phyloP scores from a whole-genome alignment of 306 rosid genomes.

The Pyrus betulifolia region DNA sequence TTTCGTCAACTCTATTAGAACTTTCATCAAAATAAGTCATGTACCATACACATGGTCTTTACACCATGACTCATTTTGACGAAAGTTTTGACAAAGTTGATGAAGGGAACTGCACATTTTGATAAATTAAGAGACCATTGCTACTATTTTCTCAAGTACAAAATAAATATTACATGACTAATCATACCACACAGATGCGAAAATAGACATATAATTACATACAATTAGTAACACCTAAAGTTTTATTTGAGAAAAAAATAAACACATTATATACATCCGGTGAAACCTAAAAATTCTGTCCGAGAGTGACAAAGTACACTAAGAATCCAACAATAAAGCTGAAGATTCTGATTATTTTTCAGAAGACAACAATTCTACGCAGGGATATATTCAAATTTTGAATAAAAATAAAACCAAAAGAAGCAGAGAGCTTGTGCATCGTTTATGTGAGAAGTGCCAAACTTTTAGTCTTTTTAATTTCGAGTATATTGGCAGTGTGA shows the following conservation, averaged over 20 bases:
- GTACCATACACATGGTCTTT: too few species aligned
- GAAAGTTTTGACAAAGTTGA: too few species aligned
- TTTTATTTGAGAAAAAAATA: too few species aligned
- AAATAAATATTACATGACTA: too few species aligned
- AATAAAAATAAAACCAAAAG: background rate
- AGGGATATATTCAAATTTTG: conserved; percentile 3
- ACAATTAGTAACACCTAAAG: background rate
- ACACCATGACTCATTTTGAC: too few species aligned
- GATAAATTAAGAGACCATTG: too few species aligned
- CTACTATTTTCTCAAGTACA: too few species aligned
- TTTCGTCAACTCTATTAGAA: too few species aligned
- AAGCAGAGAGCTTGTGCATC: background rate
- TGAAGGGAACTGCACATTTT: too few species aligned
- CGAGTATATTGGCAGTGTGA: background rate
- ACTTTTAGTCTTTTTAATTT: conserved; percentile 12
- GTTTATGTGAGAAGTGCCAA: conserved; percentile 39
- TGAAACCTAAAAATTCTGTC: background rate
- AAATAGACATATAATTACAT: background rate
- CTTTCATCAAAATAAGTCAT: too few species aligned
- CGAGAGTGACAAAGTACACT: background rate
- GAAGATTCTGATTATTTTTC: conserved; percentile 22
- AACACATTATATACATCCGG: too few species aligned
- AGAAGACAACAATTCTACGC: conserved; percentile 22
- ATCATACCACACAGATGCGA: background rate
- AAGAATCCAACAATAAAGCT: conserved; percentile 21